Conservation (phyloP, 345 rosid species). For the Gossypium ekmanianum region DNA sequence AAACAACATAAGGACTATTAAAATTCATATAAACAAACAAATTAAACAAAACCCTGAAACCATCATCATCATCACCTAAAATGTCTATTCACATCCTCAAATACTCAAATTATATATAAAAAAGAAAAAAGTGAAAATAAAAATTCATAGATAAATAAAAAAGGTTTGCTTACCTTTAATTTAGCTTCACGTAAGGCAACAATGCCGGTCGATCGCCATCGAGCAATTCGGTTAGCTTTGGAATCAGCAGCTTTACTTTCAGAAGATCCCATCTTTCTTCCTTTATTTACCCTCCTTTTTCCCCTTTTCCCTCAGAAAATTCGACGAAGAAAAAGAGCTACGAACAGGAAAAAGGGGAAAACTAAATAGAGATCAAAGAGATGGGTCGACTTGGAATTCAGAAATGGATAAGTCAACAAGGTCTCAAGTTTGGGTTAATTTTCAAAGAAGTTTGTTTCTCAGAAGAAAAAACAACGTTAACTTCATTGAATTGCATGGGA, state of each 20-base stretch:
- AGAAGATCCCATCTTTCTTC: slow-evolving; percentile 68
- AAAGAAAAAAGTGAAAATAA: neutral
- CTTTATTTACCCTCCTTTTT: neutral
- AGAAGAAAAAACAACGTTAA: neutral
- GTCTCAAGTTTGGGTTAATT: neutral
- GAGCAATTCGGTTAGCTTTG: slow-evolving; percentile 58
- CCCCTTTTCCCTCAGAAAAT: neutral
- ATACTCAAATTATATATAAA: neutral
- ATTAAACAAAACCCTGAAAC: slow-evolving; percentile 2
- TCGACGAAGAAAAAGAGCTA: neutral
- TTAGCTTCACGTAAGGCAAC: slow-evolving; percentile 86
- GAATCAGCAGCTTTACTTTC: slow-evolving; percentile 64
- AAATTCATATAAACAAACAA: neutral
- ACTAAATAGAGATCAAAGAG: neutral
- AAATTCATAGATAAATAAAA: neutral
- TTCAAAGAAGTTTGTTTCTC: neutral
- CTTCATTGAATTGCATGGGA: neutral
- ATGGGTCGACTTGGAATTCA: neutral
- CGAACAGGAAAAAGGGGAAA: too few relatives aligned
- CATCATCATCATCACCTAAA: neutral
- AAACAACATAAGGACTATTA: neutral
- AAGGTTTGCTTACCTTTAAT: slow-evolving; percentile 54
- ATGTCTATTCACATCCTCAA: neutral
- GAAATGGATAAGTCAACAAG: neutral
- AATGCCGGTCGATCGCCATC: slow-evolving; percentile 97